phyloP scores from a whole-genome alignment of 2,329 filamentous ascomycete species.

The Lecanicillium sp. region DNA sequence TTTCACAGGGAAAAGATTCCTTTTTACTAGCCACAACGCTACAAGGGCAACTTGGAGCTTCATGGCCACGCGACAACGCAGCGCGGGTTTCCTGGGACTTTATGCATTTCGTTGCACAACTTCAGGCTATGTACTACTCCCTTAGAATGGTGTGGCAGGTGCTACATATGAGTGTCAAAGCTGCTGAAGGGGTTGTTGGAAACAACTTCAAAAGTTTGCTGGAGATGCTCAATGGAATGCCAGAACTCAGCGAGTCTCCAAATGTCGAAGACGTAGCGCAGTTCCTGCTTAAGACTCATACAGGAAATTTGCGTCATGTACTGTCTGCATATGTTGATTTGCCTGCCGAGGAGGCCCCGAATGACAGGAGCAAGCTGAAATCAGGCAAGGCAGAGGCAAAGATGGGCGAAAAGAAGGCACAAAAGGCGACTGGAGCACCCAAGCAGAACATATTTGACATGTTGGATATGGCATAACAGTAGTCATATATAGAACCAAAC shows the following conservation, averaged over 20 bases:
- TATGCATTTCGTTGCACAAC: slow-evolving; percentile 52
- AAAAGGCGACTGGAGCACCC: background rate
- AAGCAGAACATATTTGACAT: slow-evolving; percentile 5
- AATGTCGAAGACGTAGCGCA: slow-evolving; percentile 11
- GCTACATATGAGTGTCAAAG: slow-evolving; percentile 12
- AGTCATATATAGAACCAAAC: background rate
- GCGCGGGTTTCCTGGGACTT: slow-evolving; percentile 40
- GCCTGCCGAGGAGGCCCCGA: background rate
- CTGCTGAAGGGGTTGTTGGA: background rate
- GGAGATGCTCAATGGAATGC: slow-evolving; percentile 16
- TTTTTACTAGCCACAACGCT: slow-evolving; percentile 16
- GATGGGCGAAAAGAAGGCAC: background rate
- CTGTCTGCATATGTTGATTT: slow-evolving; percentile 11
- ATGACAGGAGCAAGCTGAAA: background rate
- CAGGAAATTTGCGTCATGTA: slow-evolving; percentile 6
- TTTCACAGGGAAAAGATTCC: slow-evolving; percentile 18
- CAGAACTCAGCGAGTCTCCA: slow-evolving; percentile 17
- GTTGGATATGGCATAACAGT: slow-evolving; percentile 1
- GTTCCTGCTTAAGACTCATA: slow-evolving; percentile 13
- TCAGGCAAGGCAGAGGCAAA: background rate
- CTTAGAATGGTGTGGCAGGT: slow-evolving; percentile 29
- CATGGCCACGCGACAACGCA: slow-evolving; percentile 1
- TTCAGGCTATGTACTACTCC: slow-evolving; percentile 42
- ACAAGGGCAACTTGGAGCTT: slow-evolving; percentile 7
- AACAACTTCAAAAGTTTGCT: slow-evolving; percentile 7